Percentiles rank a stretch among this genome's conserved stretches.
phyloP scores from a whole-genome alignment of 2,329 filamentous ascomycete genomes.

The Xylaria sp. region DNA sequence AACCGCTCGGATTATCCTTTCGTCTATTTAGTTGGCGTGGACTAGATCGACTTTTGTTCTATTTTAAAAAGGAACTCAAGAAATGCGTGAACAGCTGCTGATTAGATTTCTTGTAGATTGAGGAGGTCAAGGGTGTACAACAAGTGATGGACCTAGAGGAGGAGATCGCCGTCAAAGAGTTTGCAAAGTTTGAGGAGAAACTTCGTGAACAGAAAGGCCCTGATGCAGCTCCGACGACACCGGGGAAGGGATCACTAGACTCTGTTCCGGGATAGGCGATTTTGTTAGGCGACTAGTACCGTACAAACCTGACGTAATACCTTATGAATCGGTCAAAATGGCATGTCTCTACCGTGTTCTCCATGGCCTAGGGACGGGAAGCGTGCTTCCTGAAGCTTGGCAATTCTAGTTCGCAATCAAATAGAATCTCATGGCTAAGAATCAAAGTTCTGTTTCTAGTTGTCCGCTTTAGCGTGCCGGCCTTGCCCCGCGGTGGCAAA shows the following conservation, averaged over 20 bases:
- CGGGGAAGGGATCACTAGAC: slow-evolving; percentile 48
- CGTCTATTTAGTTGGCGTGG: slow-evolving; percentile 6
- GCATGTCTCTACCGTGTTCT: background rate
- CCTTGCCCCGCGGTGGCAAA: slow-evolving; percentile 16
- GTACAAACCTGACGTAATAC: slow-evolving; percentile 22
- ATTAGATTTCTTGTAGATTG: slow-evolving; percentile 67
- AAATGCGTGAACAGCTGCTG: slow-evolving; percentile 31
- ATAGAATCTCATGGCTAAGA: too few species aligned
- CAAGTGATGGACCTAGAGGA: slow-evolving; percentile 93
- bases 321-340: slow-evolving; percentile 2
- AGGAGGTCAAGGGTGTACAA: slow-evolving; percentile 91
- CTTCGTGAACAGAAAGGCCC: slow-evolving; percentile 60
- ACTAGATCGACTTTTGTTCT: slow-evolving; percentile 7
- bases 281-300: background rate
- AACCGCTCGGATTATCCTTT: background rate
- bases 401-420: background rate
- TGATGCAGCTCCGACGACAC: slow-evolving; percentile 45
- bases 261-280: slow-evolving; percentile 43
- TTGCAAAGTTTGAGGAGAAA: slow-evolving; percentile 94
- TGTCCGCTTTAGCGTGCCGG: background rate
- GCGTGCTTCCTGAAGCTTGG: slow-evolving; percentile 7
- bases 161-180: slow-evolving; percentile 83
- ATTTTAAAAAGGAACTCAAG: too few species aligned
- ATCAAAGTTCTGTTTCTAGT: too few species aligned
- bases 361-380: slow-evolving; percentile 3